Evolutionary conservation across 768 basidiomycete species (phyloP).

Genomic region (Tylopilus vinaceipallidus): DNA sequence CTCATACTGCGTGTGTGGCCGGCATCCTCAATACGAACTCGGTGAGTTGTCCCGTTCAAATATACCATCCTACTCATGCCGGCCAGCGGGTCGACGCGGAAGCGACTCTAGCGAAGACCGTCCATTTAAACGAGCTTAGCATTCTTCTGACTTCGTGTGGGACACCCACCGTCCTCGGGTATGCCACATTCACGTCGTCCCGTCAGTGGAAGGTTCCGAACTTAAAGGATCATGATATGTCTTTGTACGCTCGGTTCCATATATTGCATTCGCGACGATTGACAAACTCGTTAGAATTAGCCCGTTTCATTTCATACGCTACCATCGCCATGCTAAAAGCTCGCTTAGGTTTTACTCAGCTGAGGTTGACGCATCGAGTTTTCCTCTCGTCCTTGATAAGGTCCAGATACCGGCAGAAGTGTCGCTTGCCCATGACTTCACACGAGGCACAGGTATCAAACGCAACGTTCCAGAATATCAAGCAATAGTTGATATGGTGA

Average conservation of each 20-base stretch:
- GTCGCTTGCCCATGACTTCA: constrained; percentile 41
- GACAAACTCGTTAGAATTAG: constrained; percentile 8
- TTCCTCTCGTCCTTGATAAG: constrained; percentile 12
- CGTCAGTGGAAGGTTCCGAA: constrained; percentile 21
- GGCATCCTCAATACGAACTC: constrained; percentile 41
- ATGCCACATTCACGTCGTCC: constrained; percentile 20
- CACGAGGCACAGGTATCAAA: constrained; percentile 18
- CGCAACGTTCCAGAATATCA: constrained; percentile 17
- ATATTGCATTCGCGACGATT: constrained; percentile 3
- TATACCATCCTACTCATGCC: background rate
- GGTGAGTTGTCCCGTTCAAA: constrained; percentile 25
- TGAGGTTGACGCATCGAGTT: constrained; percentile 33
- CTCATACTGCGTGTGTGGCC: constrained; percentile 46
- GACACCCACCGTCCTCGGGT: constrained; percentile 31
- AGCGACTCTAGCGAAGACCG: constrained; percentile 2
- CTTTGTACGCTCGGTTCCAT: constrained; percentile 11
- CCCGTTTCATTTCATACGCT: constrained; percentile 42
- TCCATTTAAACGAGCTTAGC: constrained; percentile 21
- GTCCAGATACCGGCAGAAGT: constrained; percentile 25
- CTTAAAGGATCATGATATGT: constrained; percentile 33
- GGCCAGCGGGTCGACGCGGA: constrained; percentile 18
- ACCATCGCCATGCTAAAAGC: constrained; percentile 49
- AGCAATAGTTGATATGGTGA: constrained; percentile 43
- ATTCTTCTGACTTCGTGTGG: constrained; percentile 15
- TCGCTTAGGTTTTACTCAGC: constrained; percentile 68